Conservation (phyloP, 23 red algal genomes). For the Agarophyton chilense region DNA sequence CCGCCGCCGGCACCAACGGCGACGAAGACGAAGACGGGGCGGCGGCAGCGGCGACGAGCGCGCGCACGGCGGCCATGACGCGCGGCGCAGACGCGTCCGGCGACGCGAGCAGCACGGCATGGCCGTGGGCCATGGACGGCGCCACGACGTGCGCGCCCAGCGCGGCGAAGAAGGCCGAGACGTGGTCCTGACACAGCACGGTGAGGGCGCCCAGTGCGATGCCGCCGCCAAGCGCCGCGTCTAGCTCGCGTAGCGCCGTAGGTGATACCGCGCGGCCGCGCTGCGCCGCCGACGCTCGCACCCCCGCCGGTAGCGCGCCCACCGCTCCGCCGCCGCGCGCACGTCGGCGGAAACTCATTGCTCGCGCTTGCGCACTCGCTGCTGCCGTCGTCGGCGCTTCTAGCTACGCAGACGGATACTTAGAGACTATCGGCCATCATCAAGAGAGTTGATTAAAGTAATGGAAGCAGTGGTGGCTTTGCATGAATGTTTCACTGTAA, state of each 20-base stretch:
- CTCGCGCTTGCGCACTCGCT: no score
- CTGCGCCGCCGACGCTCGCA: not conserved
- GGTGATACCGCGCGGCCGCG: conserved; percentile 25
- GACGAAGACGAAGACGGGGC: not conserved
- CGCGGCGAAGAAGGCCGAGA: conserved; percentile 36
- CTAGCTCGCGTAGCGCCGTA: conserved; percentile 48
- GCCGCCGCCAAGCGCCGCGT: conserved; percentile 79
- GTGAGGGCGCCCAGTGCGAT: conserved; percentile 65
- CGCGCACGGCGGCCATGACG: conserved; percentile 38
- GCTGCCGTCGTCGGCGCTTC: not conserved
- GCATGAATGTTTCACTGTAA: no score
- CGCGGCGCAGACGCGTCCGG: conserved; percentile 6
- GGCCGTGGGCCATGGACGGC: conserved; percentile 53
- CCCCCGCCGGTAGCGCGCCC: not conserved
- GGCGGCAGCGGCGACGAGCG: not conserved
- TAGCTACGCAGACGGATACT: no score
- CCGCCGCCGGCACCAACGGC: not conserved
- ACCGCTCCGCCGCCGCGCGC: not conserved
- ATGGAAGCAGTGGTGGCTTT: no score
- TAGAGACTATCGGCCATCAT: no score
- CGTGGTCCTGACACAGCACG: conserved; percentile 55
- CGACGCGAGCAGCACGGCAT: conserved; percentile 53
- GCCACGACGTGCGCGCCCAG: conserved; percentile 43
- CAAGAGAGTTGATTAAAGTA: no score
- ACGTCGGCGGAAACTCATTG: conserved; percentile 14